Percentiles rank a stretch among this genome's conserved stretches.
Conservation (phyloP, 2,329 filamentous ascomycete species). For the Didymella exigua region DNA sequence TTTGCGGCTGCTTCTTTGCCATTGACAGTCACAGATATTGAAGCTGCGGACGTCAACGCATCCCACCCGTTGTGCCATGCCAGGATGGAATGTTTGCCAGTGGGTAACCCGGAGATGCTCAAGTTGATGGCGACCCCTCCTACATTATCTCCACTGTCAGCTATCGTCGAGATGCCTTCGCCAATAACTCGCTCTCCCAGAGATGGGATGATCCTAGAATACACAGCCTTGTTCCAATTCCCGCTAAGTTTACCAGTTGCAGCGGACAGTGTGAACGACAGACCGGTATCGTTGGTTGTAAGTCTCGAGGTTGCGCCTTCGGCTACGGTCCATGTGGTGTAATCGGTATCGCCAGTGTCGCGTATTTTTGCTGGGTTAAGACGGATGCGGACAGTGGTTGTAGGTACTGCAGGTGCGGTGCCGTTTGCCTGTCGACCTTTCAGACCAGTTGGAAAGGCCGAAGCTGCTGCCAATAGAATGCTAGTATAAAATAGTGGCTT, state of each 20-base stretch:
- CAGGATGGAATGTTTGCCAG: conserved; percentile 37
- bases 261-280: conserved; percentile 20
- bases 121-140: conserved; percentile 27
- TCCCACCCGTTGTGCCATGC: conserved; percentile 45
- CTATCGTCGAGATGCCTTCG: conserved; percentile 35
- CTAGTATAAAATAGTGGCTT: conserved; percentile 3
- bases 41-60: conserved; percentile 23
- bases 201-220: conserved; percentile 32
- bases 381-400: conserved; percentile 11
- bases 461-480: conserved; percentile 1
- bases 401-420: background rate
- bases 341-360: conserved; percentile 19
- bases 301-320: conserved; percentile 13
- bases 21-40: conserved; percentile 32
- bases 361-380: conserved; percentile 21
- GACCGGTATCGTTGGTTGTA: conserved; percentile 1
- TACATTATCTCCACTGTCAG: conserved; percentile 22
- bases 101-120: conserved; percentile 32
- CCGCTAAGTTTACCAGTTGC: conserved; percentile 26
- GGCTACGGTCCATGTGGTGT: conserved; percentile 18
- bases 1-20: conserved; percentile 18
- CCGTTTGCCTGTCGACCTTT: background rate
- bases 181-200: conserved; percentile 39
- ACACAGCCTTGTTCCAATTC: conserved; percentile 32
- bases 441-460: conserved; percentile 1